A percentile compares a stretch with the other conserved stretches of the same genome.
phyloP scores from a whole-genome alignment of 176 grass and related monocot genomes.

The Carex myosuroides region DNA sequence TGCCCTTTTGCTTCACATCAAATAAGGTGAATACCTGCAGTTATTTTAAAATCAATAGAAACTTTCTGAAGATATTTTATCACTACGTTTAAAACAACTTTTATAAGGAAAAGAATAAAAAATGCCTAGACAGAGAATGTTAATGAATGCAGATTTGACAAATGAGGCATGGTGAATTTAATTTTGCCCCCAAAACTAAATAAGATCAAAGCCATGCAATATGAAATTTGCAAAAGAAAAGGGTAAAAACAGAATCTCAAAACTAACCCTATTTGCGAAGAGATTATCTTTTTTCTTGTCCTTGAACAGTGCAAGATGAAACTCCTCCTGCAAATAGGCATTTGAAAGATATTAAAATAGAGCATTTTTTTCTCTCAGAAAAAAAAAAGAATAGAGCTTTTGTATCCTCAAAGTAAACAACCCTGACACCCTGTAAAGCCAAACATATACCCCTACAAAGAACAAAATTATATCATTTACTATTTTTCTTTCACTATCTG shows the following conservation, averaged over 20 bases:
- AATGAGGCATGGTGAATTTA: not conserved
- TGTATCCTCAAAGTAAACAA: not conserved
- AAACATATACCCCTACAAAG: not conserved
- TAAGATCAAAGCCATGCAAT: not conserved
- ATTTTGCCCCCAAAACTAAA: not conserved
- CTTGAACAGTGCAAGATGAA: slow-evolving; percentile 93
- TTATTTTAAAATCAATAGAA: not conserved
- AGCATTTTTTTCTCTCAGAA: not conserved
- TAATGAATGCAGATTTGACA: slow-evolving; percentile 16
- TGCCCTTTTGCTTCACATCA: slow-evolving; percentile 85
- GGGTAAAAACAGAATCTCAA: not conserved
- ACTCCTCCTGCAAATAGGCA: slow-evolving; percentile 65
- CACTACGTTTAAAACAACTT: not conserved
- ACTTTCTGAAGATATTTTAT: not conserved
- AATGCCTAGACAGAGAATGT: not conserved
- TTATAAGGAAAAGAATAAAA: not conserved
- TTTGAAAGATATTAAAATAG: not conserved
- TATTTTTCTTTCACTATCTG: not conserved
- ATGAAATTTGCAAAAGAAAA: not conserved
- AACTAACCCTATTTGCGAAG: slow-evolving; percentile 72
- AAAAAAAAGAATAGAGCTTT: not conserved
- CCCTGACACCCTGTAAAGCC: not conserved
- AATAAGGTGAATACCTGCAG: slow-evolving; percentile 91
- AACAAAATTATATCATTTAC: not conserved
- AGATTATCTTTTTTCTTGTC: slow-evolving; percentile 89